Evolutionary conservation across 2,329 filamentous ascomycete species (phyloP), one percentile per base, ranked within the genome.

Genomic region (Alternaria sp.): DNA sequence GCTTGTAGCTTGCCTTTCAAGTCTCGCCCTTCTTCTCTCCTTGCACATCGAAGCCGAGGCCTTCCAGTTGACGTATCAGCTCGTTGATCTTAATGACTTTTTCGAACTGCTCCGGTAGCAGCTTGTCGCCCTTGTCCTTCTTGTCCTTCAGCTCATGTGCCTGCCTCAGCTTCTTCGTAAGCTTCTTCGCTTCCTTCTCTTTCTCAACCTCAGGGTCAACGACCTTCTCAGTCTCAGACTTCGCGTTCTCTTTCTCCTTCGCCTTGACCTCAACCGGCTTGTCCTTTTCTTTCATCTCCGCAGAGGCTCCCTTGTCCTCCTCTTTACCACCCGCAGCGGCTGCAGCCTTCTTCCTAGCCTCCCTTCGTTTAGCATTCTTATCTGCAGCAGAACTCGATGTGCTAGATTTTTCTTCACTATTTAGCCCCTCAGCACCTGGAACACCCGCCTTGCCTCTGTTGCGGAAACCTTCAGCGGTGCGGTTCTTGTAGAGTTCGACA

Each of bases 21-120:
- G 68, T 72, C 54, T 74, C 71, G 31, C 61, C 72, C 67, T 83
- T 84, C 68, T 83, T 84, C 61, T 93, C 90, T 3, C 89, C 92
- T 9, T 96, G 90, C 1, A 86, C 80, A 75, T 96, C 90, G 63
- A 98, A 92, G 0, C 94, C 94, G 28, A 99, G 82, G 2, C 86
- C 85, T 70, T 96, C 91, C 55, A 99, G 80, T 75, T 98, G 93
- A 11, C 93, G 86, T 57, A 97, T 88, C 50, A 99, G 84, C 80
- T 99, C 95, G 63, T 92, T 92, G 76, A 99, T 97, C 79, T 95
- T 96, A 77, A 97, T 96, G 54, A 99, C 92, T 81, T 99, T 99
- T 69, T 94, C 93, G 64, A 98, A 90, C 80, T 99, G 95, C 80
- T 99, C 95, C 0, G 93, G 94, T 26, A 98, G 83, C 60, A 99